A percentile compares a stretch with the other conserved stretches of the same genome.
Conservation (phyloP, 2,329 filamentous ascomycete species). For the Tolypocladium ovalisporum region DNA sequence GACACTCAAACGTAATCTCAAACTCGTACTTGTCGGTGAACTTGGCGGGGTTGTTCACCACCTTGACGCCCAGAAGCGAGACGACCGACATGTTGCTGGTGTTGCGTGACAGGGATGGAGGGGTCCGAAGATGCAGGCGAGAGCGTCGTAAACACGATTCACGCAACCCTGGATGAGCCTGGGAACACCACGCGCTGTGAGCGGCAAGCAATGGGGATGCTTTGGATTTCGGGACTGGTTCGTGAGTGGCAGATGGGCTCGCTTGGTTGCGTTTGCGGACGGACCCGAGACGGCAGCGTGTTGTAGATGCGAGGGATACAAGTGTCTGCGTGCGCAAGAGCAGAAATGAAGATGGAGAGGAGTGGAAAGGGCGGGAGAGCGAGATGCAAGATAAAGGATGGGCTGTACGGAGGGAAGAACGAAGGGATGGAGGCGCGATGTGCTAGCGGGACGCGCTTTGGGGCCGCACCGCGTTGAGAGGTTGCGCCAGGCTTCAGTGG, state of each 20-base stretch:
- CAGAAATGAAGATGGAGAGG: slow-evolving; percentile 1
- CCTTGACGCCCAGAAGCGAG: slow-evolving; percentile 87
- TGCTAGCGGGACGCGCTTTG: slow-evolving; percentile 14
- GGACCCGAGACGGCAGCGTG: not conserved
- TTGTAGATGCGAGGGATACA: not conserved
- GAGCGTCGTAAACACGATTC: not conserved
- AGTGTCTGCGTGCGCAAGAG: not conserved
- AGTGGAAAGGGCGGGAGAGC: not conserved
- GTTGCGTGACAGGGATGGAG: slow-evolving; percentile 4
- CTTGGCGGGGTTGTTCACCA: slow-evolving; percentile 92
- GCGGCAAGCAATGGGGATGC: not conserved
- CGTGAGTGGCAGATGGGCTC: not conserved
- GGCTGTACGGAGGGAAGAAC: not conserved
- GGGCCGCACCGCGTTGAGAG: slow-evolving; percentile 18
- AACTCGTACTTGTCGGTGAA: slow-evolving; percentile 93
- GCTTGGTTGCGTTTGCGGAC: not conserved
- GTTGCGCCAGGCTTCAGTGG: slow-evolving; percentile 2
- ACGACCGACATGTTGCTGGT: slow-evolving; percentile 72
- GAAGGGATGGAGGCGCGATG: not conserved
- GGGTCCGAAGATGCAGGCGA: not conserved
- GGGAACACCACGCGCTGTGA: not conserved
- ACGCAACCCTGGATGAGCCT: no score
- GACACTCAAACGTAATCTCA: slow-evolving; percentile 97
- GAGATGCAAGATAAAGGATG: not conserved
- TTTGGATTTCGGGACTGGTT: not conserved